Base-by-base conservation (phyloP, 352 stramenopile genomes). In the Vaucheria bursata region DNA sequence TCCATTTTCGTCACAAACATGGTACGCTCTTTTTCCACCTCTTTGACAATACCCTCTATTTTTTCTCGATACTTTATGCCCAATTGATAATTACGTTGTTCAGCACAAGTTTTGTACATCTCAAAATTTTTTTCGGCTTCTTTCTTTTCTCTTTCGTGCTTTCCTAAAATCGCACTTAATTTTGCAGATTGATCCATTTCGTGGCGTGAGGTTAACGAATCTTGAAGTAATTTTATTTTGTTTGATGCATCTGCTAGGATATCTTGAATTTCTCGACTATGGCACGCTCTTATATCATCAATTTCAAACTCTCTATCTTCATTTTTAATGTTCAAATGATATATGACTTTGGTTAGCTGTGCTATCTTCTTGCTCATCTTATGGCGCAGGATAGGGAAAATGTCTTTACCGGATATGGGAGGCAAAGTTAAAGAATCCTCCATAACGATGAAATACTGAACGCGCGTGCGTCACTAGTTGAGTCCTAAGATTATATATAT, bases 341-440 rank as follows among this genome's bases (percentile, higher is more conserved):
- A 95, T 71, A 96, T 94, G 18, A 84, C 91, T 80, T 95, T 95
- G 33, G 91, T 96, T 29, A 96, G 86, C 88, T 95, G 91, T 66
- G 91, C 91, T 74, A 96, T 91, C 86, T 96, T 95, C 85, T 96
- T 96, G 85, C 89, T 94, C 91, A 96, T 95, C 82, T 95, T 95
- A 50, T 94, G 85, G 71, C 95, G 90, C 79, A 96, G 75, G 70
- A 94, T 90, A 0, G 81, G 81, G 59, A 86, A 86, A 0, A 86
- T 33, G 36, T 82, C 77, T 29, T 40, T 65, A 8, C 65, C 52
- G 40, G 69, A 75, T 49, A 82, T 73, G 0, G 12, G 32, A 0
- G 45, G 45, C 45, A 59, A 25, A 12, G 25, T 25, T 25, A 18
- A 18, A 18, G 45, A 18, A 25, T 59, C 45, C 12, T 59, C 45